A percentile compares a stretch with the other conserved stretches of the same genome.
These are phyloP conservation scores for Lodderomyces theae DNA, from an alignment of 1,139 yeast genomes.

Conservation along the genomic window DNA sequence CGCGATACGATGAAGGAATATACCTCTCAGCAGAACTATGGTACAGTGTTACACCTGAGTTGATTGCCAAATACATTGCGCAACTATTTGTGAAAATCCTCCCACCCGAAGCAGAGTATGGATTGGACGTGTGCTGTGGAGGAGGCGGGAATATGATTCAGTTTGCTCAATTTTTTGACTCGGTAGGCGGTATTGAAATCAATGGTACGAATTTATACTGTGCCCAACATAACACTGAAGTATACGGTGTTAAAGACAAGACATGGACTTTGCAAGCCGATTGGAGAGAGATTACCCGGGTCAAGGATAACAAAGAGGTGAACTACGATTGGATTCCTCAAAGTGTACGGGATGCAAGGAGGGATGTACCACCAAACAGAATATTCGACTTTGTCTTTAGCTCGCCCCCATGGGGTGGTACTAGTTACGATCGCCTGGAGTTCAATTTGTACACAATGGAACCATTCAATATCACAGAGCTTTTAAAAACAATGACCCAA, in stretches of 20 bases:
- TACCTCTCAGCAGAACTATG: conserved; percentile 74
- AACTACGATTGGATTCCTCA: conserved; percentile 14
- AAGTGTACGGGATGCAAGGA: conserved; percentile 9
- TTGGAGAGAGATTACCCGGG: conserved; percentile 46
- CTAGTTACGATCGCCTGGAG: conserved; percentile 49
- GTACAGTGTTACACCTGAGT: conserved; percentile 92
- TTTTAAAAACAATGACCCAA: conserved; percentile 41
- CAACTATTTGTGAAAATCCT: conserved; percentile 40
- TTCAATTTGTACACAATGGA: conserved; percentile 46
- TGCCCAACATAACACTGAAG: conserved; percentile 66
- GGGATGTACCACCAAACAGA: conserved; percentile 13
- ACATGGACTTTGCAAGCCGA: conserved; percentile 53
- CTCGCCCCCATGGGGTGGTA: conserved; percentile 99
- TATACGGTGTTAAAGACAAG: conserved; percentile 58
- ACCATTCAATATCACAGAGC: conserved; percentile 50
- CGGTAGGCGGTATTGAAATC: conserved; percentile 67
- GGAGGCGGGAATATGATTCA: conserved; percentile 95
- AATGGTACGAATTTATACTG: conserved; percentile 61
- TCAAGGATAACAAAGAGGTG: conserved; percentile 10
- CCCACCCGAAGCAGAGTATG: conserved; percentile 45
- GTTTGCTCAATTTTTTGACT: conserved; percentile 58
- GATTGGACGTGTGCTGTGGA: conserved; percentile 84
- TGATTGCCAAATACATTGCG: conserved; percentile 64
- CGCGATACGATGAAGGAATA: conserved; percentile 66
- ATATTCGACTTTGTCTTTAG: conserved; percentile 67